Percentiles rank a stretch among this genome's conserved stretches.
phyloP scores from a whole-genome alignment of 805 yeast species.

The Candida bentonensis region DNA sequence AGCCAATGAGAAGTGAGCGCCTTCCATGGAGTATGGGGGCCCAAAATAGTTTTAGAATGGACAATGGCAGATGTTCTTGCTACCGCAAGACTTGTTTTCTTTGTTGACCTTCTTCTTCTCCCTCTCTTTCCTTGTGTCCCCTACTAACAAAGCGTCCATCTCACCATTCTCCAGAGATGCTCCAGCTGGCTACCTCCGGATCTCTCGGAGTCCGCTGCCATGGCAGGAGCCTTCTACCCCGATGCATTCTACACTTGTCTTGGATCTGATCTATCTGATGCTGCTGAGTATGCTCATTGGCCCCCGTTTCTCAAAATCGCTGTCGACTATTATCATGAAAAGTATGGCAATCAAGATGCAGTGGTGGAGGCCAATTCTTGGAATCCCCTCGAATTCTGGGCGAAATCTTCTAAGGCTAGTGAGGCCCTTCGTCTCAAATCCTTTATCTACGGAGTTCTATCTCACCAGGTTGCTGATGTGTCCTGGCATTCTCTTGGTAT shows the following conservation, averaged over 20 bases:
- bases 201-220: slow-evolving; percentile 18
- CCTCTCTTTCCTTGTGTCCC: too few relatives aligned
- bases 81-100: too few relatives aligned
- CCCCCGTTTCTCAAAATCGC: slow-evolving; percentile 44
- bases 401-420: not conserved
- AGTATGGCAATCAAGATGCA: slow-evolving; percentile 10
- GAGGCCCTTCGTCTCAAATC: slow-evolving; percentile 30
- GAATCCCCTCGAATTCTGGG: not conserved
- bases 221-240: slow-evolving; percentile 56
- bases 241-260: slow-evolving; percentile 54
- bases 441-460: slow-evolving; percentile 42
- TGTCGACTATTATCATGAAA: slow-evolving; percentile 28
- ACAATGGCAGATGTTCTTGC: too few relatives aligned
- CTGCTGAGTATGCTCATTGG: slow-evolving; percentile 58
- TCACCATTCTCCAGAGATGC: slow-evolving; percentile 12
- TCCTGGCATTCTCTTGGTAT: slow-evolving; percentile 54
- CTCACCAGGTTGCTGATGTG: slow-evolving; percentile 52
- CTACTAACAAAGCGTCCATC: slow-evolving; percentile 16
- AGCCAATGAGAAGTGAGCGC: too few relatives aligned
- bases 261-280: slow-evolving; percentile 26
- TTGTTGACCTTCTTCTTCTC: too few relatives aligned
- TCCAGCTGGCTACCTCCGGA: slow-evolving; percentile 21
- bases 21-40: too few relatives aligned
- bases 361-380: not conserved
- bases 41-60: too few relatives aligned